Evolutionary conservation across 148 eudicot genomes (phyloP).

Genomic region (Spergularia marina): DNA sequence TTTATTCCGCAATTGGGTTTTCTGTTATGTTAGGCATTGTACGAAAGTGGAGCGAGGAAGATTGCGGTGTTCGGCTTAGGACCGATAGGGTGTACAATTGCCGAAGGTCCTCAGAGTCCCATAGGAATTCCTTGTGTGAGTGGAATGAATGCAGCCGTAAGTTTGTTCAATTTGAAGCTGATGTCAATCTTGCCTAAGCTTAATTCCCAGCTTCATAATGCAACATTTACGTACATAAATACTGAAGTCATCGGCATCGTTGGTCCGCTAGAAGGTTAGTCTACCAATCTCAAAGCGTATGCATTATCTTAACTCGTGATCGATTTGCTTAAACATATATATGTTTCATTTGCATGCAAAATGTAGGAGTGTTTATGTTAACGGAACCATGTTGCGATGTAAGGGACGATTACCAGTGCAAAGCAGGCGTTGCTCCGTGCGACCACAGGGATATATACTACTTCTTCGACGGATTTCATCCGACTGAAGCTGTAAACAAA

Average conservation of each 20-base stretch:
- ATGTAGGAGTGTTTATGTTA: conserved; percentile 1
- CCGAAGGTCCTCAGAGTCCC: background rate
- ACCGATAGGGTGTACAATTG: conserved; percentile 26
- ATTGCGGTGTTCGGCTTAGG: conserved; percentile 30
- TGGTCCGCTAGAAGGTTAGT: conserved; percentile 16
- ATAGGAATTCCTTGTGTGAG: conserved; percentile 10
- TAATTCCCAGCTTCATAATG: conserved; percentile 6
- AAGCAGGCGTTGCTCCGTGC: background rate
- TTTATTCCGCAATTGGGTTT: background rate
- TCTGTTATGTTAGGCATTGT: conserved; percentile 13
- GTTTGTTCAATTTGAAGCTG: conserved; percentile 16
- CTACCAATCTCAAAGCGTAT: background rate
- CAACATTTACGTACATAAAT: conserved; percentile 23
- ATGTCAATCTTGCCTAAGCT: conserved; percentile 16
- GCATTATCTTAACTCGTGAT: too few relatives aligned
- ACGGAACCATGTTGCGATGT: conserved; percentile 12
- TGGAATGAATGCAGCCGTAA: conserved; percentile 11
- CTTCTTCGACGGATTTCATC: conserved; percentile 23
- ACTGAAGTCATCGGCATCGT: background rate
- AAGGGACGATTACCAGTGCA: conserved; percentile 16
- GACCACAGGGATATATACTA: background rate
- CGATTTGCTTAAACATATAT: background rate
- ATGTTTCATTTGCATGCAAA: background rate
- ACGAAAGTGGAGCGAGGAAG: conserved; percentile 33
- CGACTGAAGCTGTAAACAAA: conserved; percentile 13